Evolutionary conservation across 2,329 filamentous ascomycete genomes (phyloP).

Genomic region (Fusarium decemcellulare): DNA sequence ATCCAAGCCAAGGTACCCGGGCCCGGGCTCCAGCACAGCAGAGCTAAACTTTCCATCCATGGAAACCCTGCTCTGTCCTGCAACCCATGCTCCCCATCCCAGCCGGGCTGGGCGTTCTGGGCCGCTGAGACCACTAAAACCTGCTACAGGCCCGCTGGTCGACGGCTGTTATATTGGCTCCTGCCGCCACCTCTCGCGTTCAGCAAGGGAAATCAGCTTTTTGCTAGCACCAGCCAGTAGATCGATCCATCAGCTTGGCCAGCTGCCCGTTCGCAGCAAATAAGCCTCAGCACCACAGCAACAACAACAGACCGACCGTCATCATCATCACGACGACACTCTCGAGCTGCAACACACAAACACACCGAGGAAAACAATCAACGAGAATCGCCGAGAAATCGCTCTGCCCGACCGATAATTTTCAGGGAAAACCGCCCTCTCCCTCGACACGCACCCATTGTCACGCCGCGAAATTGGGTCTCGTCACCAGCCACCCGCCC

Average conservation of each 20-base stretch:
- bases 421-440: not conserved
- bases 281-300: constrained; percentile 8
- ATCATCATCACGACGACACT: constrained; percentile 16
- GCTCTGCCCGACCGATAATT: constrained; percentile 1
- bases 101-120: constrained; percentile 25
- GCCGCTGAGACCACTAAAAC: constrained; percentile 41
- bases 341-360: constrained; percentile 4
- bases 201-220: constrained; percentile 31
- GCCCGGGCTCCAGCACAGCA: constrained; percentile 13
- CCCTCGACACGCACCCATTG: constrained; percentile 8
- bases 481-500: constrained; percentile 40
- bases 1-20: constrained; percentile 24
- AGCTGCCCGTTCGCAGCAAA: constrained; percentile 10
- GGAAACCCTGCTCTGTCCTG: constrained; percentile 26
- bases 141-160: constrained; percentile 31
- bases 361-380: not conserved
- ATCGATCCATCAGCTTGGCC: constrained; percentile 13
- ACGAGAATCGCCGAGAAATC: not conserved
- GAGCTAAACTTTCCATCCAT: constrained; percentile 26
- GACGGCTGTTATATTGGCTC: constrained; percentile 40
- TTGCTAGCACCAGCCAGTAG: constrained; percentile 12
- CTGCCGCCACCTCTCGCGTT: constrained; percentile 34
- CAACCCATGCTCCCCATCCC: constrained; percentile 14
- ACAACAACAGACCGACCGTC: constrained; percentile 12
- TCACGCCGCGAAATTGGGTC: constrained; percentile 41